phyloP scores from a whole-genome alignment of 768 basidiomycete species.

The Botryobasidium botryosum region DNA sequence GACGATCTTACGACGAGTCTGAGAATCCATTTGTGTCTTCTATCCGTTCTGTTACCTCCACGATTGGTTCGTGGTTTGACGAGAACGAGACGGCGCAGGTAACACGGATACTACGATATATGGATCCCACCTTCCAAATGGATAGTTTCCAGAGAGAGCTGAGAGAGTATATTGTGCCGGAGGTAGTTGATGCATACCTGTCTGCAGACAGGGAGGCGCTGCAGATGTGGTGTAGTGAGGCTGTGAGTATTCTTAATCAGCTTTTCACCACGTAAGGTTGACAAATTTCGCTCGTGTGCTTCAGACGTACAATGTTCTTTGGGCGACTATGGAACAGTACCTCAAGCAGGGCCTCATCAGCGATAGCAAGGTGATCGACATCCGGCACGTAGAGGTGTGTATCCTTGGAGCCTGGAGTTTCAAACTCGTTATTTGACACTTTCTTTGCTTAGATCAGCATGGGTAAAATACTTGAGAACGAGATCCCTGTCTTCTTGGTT shows the following conservation, averaged over 20 bases:
- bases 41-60: conserved; percentile 66
- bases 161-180: conserved; percentile 92
- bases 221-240: conserved; percentile 87
- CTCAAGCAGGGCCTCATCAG: conserved; percentile 78
- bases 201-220: conserved; percentile 77
- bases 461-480: conserved; percentile 78
- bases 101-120: conserved; percentile 62
- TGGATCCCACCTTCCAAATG: conserved; percentile 76
- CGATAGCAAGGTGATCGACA: conserved; percentile 89
- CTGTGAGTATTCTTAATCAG: conserved; percentile 35
- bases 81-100: conserved; percentile 99
- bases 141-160: conserved; percentile 81
- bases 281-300: neutral
- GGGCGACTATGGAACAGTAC: conserved; percentile 95
- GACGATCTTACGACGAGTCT: conserved; percentile 72
- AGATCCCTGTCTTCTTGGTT: conserved; percentile 76
- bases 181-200: conserved; percentile 91
- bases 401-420: neutral
- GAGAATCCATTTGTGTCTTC: conserved; percentile 78
- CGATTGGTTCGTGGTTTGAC: conserved; percentile 81
- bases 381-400: conserved; percentile 89
- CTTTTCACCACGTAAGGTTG: neutral
- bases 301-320: conserved; percentile 93
- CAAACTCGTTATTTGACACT: neutral
- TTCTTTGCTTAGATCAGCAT: conserved; percentile 41